phyloP scores from a whole-genome alignment of 768 basidiomycete species.

The Pulveroboletus sp. region DNA sequence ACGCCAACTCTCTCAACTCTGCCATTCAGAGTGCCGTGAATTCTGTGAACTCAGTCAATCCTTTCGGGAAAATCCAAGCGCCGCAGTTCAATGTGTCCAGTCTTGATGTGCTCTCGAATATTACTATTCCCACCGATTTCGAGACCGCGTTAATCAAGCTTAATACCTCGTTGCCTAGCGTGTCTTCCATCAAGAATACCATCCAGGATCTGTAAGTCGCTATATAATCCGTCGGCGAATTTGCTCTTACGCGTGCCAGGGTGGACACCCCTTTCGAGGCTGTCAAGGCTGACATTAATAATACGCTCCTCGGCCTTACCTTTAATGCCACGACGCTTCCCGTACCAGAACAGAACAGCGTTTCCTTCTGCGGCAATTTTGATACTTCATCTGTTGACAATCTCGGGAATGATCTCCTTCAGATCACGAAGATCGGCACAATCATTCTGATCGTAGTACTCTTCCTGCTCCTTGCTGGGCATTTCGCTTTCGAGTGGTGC shows the following conservation, averaged over 20 bases:
- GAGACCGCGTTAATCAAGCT: conserved; percentile 67
- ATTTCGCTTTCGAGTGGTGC: conserved; percentile 83
- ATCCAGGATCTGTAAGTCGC: conserved; percentile 62
- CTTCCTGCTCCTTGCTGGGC: conserved; percentile 66
- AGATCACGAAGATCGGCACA: conserved; percentile 74
- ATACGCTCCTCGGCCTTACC: conserved; percentile 68
- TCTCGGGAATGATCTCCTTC: conserved; percentile 73
- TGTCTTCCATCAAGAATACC: conserved; percentile 66
- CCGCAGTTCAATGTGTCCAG: conserved; percentile 76
- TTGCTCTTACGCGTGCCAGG: conserved; percentile 33
- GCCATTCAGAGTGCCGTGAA: conserved; percentile 60
- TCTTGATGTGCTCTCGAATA: conserved; percentile 67
- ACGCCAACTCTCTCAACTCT: conserved; percentile 64
- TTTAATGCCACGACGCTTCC: conserved; percentile 74
- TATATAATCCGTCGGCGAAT: neutral
- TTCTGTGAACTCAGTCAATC: conserved; percentile 72
- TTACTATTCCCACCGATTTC: conserved; percentile 77
- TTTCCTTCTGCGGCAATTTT: conserved; percentile 73
- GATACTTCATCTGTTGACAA: conserved; percentile 86
- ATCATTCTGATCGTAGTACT: conserved; percentile 68
- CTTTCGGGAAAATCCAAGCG: conserved; percentile 61
- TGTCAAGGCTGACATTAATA: conserved; percentile 85
- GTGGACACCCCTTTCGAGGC: conserved; percentile 85
- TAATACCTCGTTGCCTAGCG: conserved; percentile 76
- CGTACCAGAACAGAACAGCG: conserved; percentile 62